phyloP scores from a whole-genome alignment of 352 stramenopile species.

The Plasmopara viticola region DNA sequence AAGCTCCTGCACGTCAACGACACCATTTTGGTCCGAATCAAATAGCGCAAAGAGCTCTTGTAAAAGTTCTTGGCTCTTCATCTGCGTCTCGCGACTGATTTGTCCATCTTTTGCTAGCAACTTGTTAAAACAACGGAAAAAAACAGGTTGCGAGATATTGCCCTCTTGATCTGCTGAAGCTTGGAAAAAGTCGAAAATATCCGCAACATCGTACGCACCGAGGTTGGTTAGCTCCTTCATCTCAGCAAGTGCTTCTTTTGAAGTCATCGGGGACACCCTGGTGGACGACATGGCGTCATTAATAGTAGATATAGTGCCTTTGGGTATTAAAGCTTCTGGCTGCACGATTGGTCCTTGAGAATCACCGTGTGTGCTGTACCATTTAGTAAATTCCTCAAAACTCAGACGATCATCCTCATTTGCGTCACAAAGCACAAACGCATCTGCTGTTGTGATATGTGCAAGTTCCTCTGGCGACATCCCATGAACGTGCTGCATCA shows the following conservation, averaged over 20 bases:
- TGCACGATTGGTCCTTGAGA: constrained; percentile 12
- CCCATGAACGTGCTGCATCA: constrained; percentile 28
- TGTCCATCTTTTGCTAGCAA: constrained; percentile 45
- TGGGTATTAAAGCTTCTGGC: neutral
- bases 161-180: constrained; percentile 52
- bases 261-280: constrained; percentile 20
- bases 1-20: constrained; percentile 83
- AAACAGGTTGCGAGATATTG: constrained; percentile 57
- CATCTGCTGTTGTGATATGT: constrained; percentile 54
- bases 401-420: constrained; percentile 69
- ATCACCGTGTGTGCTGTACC: constrained; percentile 48
- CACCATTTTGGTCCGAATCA: constrained; percentile 69
- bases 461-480: constrained; percentile 73
- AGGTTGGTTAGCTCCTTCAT: constrained; percentile 82
- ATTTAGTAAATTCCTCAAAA: constrained; percentile 81
- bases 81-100: constrained; percentile 32
- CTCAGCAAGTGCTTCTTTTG: constrained; percentile 48
- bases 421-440: constrained; percentile 50
- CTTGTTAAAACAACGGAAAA: constrained; percentile 84
- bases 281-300: constrained; percentile 9
- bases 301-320: neutral
- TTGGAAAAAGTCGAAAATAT: constrained; percentile 85
- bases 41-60: constrained; percentile 79
- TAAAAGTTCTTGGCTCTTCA: constrained; percentile 43
- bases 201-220: constrained; percentile 73